A percentile compares a stretch with the other conserved stretches of the same genome.
These are phyloP conservation scores for Cladosporium sp. DNA, from an alignment of 2,329 filamentous ascomycete species.

Conservation along the genomic window DNA sequence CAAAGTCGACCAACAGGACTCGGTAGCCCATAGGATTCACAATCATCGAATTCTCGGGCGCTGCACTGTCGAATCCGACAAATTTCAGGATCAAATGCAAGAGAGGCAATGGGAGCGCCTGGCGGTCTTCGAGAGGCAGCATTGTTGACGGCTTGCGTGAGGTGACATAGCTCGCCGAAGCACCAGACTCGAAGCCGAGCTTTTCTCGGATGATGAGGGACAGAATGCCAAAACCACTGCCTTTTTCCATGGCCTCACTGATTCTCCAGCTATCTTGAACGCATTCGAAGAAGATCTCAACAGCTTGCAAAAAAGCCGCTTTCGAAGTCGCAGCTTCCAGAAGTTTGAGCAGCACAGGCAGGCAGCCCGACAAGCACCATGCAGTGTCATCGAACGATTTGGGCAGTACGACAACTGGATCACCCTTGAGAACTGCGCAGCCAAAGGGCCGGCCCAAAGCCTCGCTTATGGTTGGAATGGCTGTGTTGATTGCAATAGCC, in stretches of 20 bases:
- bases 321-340: conserved; percentile 70
- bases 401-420: conserved; percentile 75
- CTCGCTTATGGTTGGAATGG: conserved; percentile 82
- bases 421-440: conserved; percentile 75
- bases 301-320: conserved; percentile 68
- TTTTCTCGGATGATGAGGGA: conserved; percentile 81
- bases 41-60: conserved; percentile 83
- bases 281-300: conserved; percentile 79
- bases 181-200: conserved; percentile 51
- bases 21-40: conserved; percentile 94
- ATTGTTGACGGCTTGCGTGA: conserved; percentile 19
- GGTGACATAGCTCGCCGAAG: conserved; percentile 20
- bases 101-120: conserved; percentile 54
- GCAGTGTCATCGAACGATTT: conserved; percentile 86
- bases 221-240: conserved; percentile 88
- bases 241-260: conserved; percentile 95
- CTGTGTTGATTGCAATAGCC: conserved; percentile 80
- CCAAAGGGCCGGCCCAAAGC: conserved; percentile 79
- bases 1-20: conserved; percentile 84
- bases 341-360: conserved; percentile 77
- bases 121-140: conserved; percentile 42
- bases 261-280: conserved; percentile 94
- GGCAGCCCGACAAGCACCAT: conserved; percentile 90
- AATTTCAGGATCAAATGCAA: conserved; percentile 77
- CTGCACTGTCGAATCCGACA: conserved; percentile 78